Evolutionary conservation across 1,284 basidiomycete species (phyloP), one percentile per base, ranked within the genome.

Genomic region (Takashimella tepidaria): DNA sequence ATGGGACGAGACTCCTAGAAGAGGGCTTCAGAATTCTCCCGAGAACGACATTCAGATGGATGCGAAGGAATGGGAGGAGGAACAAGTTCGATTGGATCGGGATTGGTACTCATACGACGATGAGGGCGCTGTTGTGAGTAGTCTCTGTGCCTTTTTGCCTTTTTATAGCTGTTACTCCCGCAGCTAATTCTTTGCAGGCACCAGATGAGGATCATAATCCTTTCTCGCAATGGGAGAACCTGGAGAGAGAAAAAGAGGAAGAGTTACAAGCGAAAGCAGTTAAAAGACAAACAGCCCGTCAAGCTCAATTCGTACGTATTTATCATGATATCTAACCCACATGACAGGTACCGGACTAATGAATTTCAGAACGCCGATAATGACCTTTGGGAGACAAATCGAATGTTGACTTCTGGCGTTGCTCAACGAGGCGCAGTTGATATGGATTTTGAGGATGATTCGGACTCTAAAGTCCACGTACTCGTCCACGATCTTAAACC

Each of bases 401-500:
- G 93, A 67, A 91, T 99, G 86, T 81, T 92, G 11, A 92, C 89
- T 0, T 97, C 93, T 12, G 96, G 96, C 67, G 86, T 98, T 13
- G 89, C 89, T 1, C 89, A 89, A 4, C 84, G 89, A 26, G 86
- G 84, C 58, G 81, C 84, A 11, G 81, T 98, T 43, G 92, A 98
- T 70, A 79, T 81, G 22, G 96, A 74, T 83, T 92, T 80, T 84
- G 91, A 96, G 66, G 92, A 95, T 68, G 91, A 95, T 63, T 86
- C 88, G 0, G 96, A 98, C 73, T 91, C 88, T 0, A 88, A 92
- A 0, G 93, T 98, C 0, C 96, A 98, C 70, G 88, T 99, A 42
- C 87, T 98, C 75, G 89, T 97, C 0, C 96, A 98, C 66, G 89
- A 98, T 71, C 83, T 98, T 50, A 96, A 96, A 64, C 96, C 96